Conservation (phyloP, 192 early-diverging fungal genomes). For the Backusella parvicylindrica region DNA sequence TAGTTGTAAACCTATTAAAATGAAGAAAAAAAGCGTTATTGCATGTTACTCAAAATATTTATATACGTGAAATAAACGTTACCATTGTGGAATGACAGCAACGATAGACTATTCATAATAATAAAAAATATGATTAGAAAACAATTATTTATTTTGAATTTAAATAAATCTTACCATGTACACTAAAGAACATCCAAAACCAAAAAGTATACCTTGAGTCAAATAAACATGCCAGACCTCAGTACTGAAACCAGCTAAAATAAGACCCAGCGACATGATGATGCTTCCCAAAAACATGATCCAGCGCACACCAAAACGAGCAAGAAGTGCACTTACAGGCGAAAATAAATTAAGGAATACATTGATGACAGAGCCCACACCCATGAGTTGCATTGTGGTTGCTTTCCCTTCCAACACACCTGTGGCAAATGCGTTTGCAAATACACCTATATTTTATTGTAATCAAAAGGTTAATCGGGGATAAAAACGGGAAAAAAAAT, state of each 20-base stretch:
- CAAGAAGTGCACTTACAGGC: neutral
- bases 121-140: neutral
- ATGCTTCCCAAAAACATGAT: constrained; percentile 20
- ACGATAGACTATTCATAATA: constrained; percentile 9
- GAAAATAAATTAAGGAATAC: constrained; percentile 16
- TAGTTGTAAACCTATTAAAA: constrained; percentile 26
- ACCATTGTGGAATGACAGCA: constrained; percentile 54
- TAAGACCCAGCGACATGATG: constrained; percentile 19
- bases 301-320: neutral
- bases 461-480: neutral
- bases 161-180: constrained; percentile 15
- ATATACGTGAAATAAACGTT: neutral
- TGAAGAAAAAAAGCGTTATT: neutral
- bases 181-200: constrained; percentile 39
- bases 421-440: constrained; percentile 15
- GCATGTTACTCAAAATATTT: neutral
- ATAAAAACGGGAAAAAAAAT: neutral
- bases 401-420: neutral
- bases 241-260: constrained; percentile 21
- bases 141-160: neutral
- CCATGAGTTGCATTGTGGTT: constrained; percentile 20
- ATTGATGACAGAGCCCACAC: constrained; percentile 3
- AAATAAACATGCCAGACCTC: constrained; percentile 61
- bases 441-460: constrained; percentile 13
- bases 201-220: constrained; percentile 58